Percentiles rank a stretch among this genome's conserved stretches.
phyloP scores from a whole-genome alignment of 257 asterid genomes.

The Capsicum baccatum region DNA sequence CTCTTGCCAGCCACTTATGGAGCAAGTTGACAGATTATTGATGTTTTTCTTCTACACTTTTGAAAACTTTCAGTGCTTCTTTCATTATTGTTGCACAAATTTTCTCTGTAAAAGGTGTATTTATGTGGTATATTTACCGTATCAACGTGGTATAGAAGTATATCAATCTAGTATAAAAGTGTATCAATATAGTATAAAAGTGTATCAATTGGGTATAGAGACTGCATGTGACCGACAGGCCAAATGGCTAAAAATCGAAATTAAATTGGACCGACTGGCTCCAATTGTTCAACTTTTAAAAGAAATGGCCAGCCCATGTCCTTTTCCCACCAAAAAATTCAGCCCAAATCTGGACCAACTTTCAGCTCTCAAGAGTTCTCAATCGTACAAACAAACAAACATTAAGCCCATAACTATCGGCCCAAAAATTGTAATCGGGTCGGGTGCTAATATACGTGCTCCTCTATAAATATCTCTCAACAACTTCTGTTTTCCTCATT shows the following conservation, averaged over 20 bases:
- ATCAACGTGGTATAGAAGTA: too few relatives aligned
- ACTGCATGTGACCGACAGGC: too few relatives aligned
- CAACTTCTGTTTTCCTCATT: constrained; percentile 2
- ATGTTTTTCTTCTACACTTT: constrained; percentile 50
- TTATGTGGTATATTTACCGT: too few relatives aligned
- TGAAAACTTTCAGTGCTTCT: not conserved
- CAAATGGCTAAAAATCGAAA: too few relatives aligned
- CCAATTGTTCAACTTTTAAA: too few relatives aligned
- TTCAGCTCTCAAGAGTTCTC: not conserved
- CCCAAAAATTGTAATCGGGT: not conserved
- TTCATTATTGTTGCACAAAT: not conserved
- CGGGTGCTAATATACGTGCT: not conserved
- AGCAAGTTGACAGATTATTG: constrained; percentile 80
- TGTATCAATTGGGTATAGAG: too few relatives aligned
- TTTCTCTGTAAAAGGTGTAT: too few relatives aligned
- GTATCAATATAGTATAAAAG: too few relatives aligned
- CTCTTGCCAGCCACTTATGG: constrained; percentile 93
- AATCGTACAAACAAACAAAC: not conserved
- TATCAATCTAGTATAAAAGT: too few relatives aligned
- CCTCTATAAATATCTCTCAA: constrained; percentile 38
- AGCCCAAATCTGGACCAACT: not conserved
- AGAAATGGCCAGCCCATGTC: too few relatives aligned
- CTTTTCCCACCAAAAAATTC: not conserved
- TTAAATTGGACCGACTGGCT: too few relatives aligned
- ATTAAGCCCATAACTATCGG: not conserved